These are phyloP conservation scores for Mrakia gelida DNA, from an alignment of 768 basidiomycete species.

Conservation along the genomic window DNA sequence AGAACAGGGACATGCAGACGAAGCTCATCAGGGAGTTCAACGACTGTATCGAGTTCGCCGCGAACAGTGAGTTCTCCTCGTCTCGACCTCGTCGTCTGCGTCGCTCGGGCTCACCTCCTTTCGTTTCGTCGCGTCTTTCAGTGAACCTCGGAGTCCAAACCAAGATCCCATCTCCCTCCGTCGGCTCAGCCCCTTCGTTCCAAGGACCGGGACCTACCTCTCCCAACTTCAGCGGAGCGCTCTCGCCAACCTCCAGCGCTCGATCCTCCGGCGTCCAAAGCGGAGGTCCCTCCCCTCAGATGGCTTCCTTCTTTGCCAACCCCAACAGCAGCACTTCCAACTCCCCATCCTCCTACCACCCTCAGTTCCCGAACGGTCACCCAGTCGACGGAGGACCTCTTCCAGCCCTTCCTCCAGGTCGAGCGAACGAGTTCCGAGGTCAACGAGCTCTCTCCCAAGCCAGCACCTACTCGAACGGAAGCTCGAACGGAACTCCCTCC, in stretches of 20 bases:
- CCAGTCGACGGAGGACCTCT: slow-evolving; percentile 1
- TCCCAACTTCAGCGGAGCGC: slow-evolving; percentile 3
- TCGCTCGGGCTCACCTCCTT: not conserved
- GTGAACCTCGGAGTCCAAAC: slow-evolving; percentile 3
- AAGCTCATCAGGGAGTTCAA: slow-evolving; percentile 63
- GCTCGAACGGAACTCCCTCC: slow-evolving; percentile 8
- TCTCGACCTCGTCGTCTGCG: not conserved
- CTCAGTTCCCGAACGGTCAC: not conserved
- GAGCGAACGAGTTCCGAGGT: slow-evolving; percentile 11
- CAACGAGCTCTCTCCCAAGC: slow-evolving; percentile 20
- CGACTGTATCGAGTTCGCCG: slow-evolving; percentile 80
- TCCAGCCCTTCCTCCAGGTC: slow-evolving; percentile 4
- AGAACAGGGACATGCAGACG: slow-evolving; percentile 59
- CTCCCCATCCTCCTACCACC: not conserved
- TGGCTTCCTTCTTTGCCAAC: not conserved
- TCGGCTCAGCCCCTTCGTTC: not conserved
- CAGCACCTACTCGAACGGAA: slow-evolving; percentile 27
- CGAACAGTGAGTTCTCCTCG: slow-evolving; percentile 55
- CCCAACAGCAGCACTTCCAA: slow-evolving; percentile 1
- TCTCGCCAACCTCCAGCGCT: not conserved
- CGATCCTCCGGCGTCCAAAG: not conserved
- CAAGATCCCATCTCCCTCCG: not conserved
- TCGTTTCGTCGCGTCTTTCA: not conserved
- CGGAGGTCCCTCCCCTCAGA: not conserved
- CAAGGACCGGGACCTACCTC: slow-evolving; percentile 8